Evolutionary conservation across 108 stramenopile species (phyloP), one percentile per base, ranked within the genome.

Genomic region (Seminavis robusta): DNA sequence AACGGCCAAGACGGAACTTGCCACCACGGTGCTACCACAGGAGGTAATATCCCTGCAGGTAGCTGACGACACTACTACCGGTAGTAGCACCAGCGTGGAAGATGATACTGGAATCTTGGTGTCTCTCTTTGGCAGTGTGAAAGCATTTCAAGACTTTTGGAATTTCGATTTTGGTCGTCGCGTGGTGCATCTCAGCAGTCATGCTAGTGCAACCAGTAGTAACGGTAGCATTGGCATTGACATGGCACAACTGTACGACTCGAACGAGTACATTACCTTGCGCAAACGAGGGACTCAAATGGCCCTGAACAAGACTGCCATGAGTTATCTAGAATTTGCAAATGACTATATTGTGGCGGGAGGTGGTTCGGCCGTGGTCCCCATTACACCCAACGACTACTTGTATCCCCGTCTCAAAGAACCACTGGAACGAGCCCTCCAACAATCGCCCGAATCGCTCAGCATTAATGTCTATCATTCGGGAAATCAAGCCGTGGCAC

Each of bases 401-500:
- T 24, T 66, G 21, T 27, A 36, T 47, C 29, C 36, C 7, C 32
- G 28, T 2, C 9, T 15, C 5, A 58, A 59, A 27, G 11, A 30
- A 15, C 43, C 51, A 39, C n/a, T 50, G 1, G 58, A 57, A 30
- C 33, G 33, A 37, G 27, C 56, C 19, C 27, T 59, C 24, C n/a
- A n/a, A n/a, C n/a, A n/a, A n/a, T n/a, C n/a, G n/a, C n/a, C n/a
- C n/a, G n/a, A n/a, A n/a, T n/a, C n/a, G n/a, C 44, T 25, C 1
- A 50, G 36, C 24, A 66, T 66, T 41, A 66, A 66, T 28, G 41
- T 66, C 19, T 66, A 66, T 29, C 65, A 66, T 25, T 50, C 47
- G 21, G 65, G 65, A 20, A 46, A 57, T 5, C 27, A 25, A 0
- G 65, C 65, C 30, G 65, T 66, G n/a, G 65, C 65, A 24, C 49